Evolutionary conservation across 331 rosid species (phyloP).

Genomic region (Pyracantha coccinea): DNA sequence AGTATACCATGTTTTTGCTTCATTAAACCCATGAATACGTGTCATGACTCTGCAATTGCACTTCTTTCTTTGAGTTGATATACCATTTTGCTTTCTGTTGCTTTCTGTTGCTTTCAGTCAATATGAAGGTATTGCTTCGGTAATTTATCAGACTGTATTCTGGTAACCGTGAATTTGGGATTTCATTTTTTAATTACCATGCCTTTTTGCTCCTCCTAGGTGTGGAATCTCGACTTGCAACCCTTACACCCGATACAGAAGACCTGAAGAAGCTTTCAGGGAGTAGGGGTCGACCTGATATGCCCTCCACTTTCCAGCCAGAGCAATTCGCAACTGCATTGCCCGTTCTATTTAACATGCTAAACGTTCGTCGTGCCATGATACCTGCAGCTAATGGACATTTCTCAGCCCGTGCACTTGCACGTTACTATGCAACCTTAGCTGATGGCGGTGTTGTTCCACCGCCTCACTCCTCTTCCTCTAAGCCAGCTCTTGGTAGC

Average conservation of each 20-base stretch:
- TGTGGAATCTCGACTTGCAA: conserved; percentile 93
- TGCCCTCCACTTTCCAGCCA: conserved; percentile 77
- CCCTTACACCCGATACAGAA: conserved; percentile 54
- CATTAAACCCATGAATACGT: background rate
- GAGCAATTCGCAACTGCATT: conserved; percentile 22
- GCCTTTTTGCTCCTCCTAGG: conserved; percentile 22
- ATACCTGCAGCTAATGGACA: conserved; percentile 97
- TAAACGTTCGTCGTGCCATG: conserved; percentile 71
- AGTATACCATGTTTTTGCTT: conserved; percentile 21
- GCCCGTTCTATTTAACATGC: conserved; percentile 58
- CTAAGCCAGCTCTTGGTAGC: conserved; percentile 79
- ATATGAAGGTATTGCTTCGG: background rate
- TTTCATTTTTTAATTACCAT: background rate
- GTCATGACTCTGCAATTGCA: background rate
- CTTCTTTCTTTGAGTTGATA: background rate
- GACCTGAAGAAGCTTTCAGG: conserved; percentile 49
- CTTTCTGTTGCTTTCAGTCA: no score
- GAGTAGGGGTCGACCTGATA: conserved; percentile 28
- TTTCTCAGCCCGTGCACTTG: conserved; percentile 93
- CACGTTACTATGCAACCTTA: conserved; percentile 89
- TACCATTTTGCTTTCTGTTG: no score
- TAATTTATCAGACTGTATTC: background rate
- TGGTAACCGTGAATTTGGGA: background rate
- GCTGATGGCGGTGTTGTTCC: conserved; percentile 81
- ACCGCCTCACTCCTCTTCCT: conserved; percentile 60